Conservation (phyloP, 2,329 filamentous ascomycete genomes). For the Ascochyta lentis region DNA sequence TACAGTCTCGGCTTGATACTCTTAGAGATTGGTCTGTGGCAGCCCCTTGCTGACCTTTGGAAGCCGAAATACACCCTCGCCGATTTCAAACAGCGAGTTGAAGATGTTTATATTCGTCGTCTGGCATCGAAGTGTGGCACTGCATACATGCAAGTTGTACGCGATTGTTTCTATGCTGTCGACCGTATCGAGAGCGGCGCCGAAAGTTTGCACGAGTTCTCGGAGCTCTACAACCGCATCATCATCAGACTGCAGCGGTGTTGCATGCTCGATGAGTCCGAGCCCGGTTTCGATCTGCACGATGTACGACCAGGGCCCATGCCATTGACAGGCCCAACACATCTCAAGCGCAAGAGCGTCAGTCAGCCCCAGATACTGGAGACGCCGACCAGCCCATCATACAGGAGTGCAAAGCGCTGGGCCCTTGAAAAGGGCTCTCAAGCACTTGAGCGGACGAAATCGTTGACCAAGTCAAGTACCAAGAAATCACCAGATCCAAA, state of each 20-base stretch:
- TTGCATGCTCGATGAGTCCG: constrained; percentile 49
- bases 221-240: constrained; percentile 54
- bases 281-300: constrained; percentile 39
- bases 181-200: constrained; percentile 53
- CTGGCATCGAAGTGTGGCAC: constrained; percentile 74
- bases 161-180: constrained; percentile 73
- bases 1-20: constrained; percentile 77
- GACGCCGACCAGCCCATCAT: constrained; percentile 39
- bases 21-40: constrained; percentile 78
- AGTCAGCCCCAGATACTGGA: constrained; percentile 37
- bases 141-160: constrained; percentile 76
- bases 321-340: constrained; percentile 29
- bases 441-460: constrained; percentile 43
- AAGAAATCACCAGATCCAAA: constrained; percentile 37
- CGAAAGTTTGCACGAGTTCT: constrained; percentile 41
- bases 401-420: constrained; percentile 46
- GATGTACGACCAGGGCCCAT: constrained; percentile 32
- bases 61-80: constrained; percentile 66
- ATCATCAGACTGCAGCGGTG: constrained; percentile 50
- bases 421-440: constrained; percentile 45
- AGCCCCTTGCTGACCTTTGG: constrained; percentile 65
- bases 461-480: constrained; percentile 36
- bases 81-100: constrained; percentile 69
- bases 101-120: constrained; percentile 68
- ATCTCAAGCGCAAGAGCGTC: constrained; percentile 43